Evolutionary conservation across 441 rosid genomes (phyloP), one percentile per base, ranked within the genome.

Genomic region (Jatropha multifida): DNA sequence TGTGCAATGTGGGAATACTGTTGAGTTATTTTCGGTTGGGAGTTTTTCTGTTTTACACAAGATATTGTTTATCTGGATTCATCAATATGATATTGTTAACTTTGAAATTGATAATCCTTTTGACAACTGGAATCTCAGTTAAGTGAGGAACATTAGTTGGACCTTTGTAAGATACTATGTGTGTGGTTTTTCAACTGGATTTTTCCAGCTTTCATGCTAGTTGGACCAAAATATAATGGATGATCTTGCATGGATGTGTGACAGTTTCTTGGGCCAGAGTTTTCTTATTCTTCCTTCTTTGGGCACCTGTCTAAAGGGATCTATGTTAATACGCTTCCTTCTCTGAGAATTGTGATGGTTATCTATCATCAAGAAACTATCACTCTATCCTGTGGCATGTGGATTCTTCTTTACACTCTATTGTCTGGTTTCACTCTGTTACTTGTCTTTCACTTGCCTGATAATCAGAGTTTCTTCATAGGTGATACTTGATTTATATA

Each of bases 401-500:
- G 69, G 69, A 12, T 9, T 69, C 11, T 48, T 51, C 27, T 40
- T 46, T 71, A 37, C 40, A 37, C 13, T 74, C 69, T 64, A 2
- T 15, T 38, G 9, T 71, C 65, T 75, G 69, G 61, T 79, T 62
- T 65, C 40, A 54, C 68, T 83, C 82, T 65, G 82, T 74, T 74
- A 48, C 79, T 49, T 69, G 65, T 73, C 71, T 55, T 65, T 15
- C 41, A 54, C 68, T 37, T 37, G 72, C 20, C 67, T 59, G 44
- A 54, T 71, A 68, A 51, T 64, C 70, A 69, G 76, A 76, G 78
- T 18, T 61, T 56, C 73, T 41, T 26, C 37, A 26, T 69, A 48
- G 74, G 69, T 79, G 75, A 44, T 72, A 27, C 68, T n/a, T 40
- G 41, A 71, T 32, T 68, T 26, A 55, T 71, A 67, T 71, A 79